Evolutionary conservation across 768 basidiomycete species (phyloP).

Genomic region (Tulasnella sp.): DNA sequence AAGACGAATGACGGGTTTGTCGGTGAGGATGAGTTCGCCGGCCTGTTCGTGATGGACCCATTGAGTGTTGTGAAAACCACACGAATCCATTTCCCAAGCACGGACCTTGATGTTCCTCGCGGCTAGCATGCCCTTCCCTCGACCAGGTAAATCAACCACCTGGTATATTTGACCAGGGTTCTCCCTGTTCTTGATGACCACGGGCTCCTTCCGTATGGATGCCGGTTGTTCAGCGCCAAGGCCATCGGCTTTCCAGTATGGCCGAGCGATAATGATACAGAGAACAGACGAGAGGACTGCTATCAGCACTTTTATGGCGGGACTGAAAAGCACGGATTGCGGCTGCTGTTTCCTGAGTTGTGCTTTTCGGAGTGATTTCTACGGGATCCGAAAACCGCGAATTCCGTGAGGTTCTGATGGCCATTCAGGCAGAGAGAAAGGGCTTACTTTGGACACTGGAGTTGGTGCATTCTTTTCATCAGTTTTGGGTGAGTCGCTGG

Average conservation of each 20-base stretch:
- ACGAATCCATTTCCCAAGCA: background rate
- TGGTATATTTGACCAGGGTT: background rate
- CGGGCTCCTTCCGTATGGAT: background rate
- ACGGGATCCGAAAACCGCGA: background rate
- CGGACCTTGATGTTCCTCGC: constrained; percentile 1
- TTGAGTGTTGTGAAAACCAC: background rate
- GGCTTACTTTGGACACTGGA: background rate
- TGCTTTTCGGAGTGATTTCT: background rate
- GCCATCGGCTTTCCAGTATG: constrained; percentile 6
- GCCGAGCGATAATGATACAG: background rate
- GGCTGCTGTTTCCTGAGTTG: background rate
- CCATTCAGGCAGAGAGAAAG: background rate
- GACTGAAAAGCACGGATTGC: background rate
- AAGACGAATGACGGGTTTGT: background rate
- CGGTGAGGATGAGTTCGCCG: constrained; percentile 6
- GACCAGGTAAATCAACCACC: constrained; percentile 8
- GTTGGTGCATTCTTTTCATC: constrained; percentile 1
- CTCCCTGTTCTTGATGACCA: constrained; percentile 9
- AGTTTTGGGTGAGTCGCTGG: background rate
- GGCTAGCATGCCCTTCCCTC: constrained; percentile 19
- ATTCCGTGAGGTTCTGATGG: background rate
- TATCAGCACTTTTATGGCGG: background rate
- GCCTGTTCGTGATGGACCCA: background rate
- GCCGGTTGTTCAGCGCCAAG: background rate
- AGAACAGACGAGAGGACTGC: background rate